Percentiles rank a stretch among this genome's conserved stretches.
Conservation (phyloP, 805 yeast genomes). For the Kodamaea leandrae region DNA sequence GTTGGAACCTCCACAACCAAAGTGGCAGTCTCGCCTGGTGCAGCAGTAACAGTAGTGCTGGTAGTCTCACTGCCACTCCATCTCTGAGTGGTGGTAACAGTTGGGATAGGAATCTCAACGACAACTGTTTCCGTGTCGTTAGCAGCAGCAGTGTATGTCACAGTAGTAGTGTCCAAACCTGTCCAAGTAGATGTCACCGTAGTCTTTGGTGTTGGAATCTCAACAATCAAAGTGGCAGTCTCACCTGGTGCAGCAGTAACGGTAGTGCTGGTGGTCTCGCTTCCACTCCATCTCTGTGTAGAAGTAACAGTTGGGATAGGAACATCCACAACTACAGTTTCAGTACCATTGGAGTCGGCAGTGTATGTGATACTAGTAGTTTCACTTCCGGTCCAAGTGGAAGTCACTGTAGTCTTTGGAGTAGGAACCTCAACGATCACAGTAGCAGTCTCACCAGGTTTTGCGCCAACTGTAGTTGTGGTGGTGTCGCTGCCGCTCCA, state of each 20-base stretch:
- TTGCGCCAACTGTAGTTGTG: conserved; percentile 15
- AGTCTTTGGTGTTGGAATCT: conserved; percentile 10
- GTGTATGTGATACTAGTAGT: conserved; percentile 5
- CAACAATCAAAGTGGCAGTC: conserved; percentile 12
- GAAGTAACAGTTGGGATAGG: conserved; percentile 8
- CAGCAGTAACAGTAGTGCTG: conserved; percentile 3
- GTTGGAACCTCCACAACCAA: conserved; percentile 13
- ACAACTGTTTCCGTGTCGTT: conserved; percentile 10
- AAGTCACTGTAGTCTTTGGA: conserved; percentile 11
- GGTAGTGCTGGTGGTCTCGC: conserved; percentile 7
- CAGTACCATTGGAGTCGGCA: conserved; percentile 8
- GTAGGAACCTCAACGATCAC: conserved; percentile 22
- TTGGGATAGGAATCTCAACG: conserved; percentile 10
- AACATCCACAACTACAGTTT: conserved; percentile 10
- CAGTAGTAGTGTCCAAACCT: conserved; percentile 7
- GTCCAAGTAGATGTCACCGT: conserved; percentile 15
- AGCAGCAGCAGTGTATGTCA: conserved; percentile 3
- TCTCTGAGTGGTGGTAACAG: conserved; percentile 5
- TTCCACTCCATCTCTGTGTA: conserved; percentile 13
- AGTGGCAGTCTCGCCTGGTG: conserved; percentile 13
- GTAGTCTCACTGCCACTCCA: conserved; percentile 9
- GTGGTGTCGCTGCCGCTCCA: conserved; percentile 12
- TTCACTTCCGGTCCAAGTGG: conserved; percentile 8
- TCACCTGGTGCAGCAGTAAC: conserved; percentile 9
- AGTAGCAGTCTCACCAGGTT: conserved; percentile 19